Conservation (phyloP, 441 rosid species). For the Francoa sonchifolia region DNA sequence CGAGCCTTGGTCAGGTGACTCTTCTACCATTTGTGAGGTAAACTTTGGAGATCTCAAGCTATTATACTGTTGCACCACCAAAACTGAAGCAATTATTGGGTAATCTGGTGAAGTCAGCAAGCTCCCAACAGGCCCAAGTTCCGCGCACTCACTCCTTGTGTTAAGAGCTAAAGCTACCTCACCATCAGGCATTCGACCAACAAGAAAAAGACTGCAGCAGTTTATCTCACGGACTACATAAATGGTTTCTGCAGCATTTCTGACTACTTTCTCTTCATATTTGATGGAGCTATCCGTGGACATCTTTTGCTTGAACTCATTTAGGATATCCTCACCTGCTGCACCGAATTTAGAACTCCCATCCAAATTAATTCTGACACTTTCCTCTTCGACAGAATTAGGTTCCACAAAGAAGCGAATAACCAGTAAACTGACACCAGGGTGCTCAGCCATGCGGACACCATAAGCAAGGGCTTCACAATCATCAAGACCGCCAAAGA, state of each 20-base stretch:
- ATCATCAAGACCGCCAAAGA: no score
- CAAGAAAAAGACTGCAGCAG: conserved; percentile 38
- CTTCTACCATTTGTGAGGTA: no score
- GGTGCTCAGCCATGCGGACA: conserved; percentile 46
- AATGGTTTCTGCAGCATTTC: conserved; percentile 14
- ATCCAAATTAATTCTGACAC: conserved; percentile 12
- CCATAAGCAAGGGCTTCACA: conserved; percentile 49
- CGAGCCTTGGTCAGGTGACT: no score
- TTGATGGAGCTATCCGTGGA: conserved; percentile 17
- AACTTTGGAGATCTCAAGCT: conserved; percentile 7
- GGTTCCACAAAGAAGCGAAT: conserved; percentile 23
- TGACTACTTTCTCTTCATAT: conserved; percentile 31
- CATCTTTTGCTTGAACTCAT: conserved; percentile 20
- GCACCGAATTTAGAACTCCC: conserved; percentile 10
- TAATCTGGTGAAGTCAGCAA: conserved; percentile 24
- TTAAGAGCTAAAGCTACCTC: conserved; percentile 15
- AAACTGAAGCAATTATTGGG: conserved; percentile 42
- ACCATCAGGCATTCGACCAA: conserved; percentile 35
- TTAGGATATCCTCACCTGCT: conserved; percentile 22
- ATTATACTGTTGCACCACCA: conserved; percentile 47
- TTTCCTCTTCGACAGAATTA: conserved; percentile 16
- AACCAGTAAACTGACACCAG: conserved; percentile 32
- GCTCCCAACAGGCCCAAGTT: conserved; percentile 33
- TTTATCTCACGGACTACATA: conserved; percentile 15
- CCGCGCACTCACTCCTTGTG: conserved; percentile 23